Percentiles rank a stretch among this genome's conserved stretches.
phyloP scores from a whole-genome alignment of 2,329 filamentous ascomycete genomes.

The Fusarium xyrophilum region DNA sequence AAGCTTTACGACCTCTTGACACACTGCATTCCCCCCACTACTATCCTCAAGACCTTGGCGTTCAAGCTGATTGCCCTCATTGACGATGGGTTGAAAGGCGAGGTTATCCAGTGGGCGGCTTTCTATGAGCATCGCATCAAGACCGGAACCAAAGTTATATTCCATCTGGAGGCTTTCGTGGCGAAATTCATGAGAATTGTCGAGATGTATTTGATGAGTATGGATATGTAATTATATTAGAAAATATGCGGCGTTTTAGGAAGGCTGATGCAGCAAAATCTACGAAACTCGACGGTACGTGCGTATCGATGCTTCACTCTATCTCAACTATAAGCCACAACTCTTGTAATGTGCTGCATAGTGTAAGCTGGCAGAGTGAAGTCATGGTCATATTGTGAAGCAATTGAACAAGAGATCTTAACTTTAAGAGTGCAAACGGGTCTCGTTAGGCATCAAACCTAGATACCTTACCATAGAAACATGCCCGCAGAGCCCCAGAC shows the following conservation, averaged over 20 bases:
- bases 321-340: neutral
- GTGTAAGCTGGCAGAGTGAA: neutral
- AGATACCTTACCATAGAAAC: neutral
- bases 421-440: conserved; percentile 6
- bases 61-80: conserved; percentile 90
- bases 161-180: conserved; percentile 97
- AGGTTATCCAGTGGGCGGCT: conserved; percentile 93
- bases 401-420: neutral
- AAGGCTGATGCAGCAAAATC: conserved; percentile 23
- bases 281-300: conserved; percentile 14
- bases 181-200: conserved; percentile 97
- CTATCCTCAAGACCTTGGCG: conserved; percentile 90
- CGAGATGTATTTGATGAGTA: conserved; percentile 90
- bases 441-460: neutral
- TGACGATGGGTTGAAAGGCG: conserved; percentile 87
- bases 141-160: conserved; percentile 93
- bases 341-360: neutral
- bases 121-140: conserved; percentile 97
- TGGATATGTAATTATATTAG: conserved; percentile 65
- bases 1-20: conserved; percentile 98
- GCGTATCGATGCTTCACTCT: neutral
- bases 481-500: conserved; percentile 10
- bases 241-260: conserved; percentile 39
- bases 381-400: neutral
- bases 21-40: conserved; percentile 95